Evolutionary conservation across 352 stramenopile species (phyloP).

Genomic region (Globisporangium lucens): DNA sequence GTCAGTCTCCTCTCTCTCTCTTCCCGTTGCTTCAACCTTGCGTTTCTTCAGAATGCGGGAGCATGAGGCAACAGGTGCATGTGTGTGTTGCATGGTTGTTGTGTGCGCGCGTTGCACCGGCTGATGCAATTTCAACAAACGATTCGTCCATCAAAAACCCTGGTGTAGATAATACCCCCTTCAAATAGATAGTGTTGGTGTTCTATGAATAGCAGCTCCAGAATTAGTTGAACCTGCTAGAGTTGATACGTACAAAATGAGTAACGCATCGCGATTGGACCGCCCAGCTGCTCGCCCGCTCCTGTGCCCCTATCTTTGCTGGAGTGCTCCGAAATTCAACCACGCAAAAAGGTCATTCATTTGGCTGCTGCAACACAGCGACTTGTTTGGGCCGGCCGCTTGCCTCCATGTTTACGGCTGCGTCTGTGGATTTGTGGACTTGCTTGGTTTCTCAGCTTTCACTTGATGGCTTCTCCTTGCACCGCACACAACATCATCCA

Average conservation of each 20-base stretch:
- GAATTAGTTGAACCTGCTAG: not conserved
- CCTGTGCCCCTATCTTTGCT: not conserved
- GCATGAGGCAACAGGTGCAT: not conserved
- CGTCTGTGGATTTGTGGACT: too few species aligned
- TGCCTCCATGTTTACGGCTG: not conserved
- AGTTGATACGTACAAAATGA: not conserved
- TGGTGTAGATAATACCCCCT: not conserved
- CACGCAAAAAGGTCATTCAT: not conserved
- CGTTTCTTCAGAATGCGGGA: not conserved
- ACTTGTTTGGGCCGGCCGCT: not conserved
- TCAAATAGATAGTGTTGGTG: not conserved
- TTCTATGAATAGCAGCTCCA: not conserved
- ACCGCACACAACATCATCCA: not conserved
- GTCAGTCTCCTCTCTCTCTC: not conserved
- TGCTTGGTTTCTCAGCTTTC: not conserved
- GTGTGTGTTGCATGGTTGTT: not conserved
- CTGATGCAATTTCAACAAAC: not conserved
- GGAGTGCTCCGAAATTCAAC: conserved; percentile 2
- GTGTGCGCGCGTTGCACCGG: not conserved
- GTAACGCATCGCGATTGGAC: not conserved
- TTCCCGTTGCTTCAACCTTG: conserved; percentile 5
- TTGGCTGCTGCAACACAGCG: not conserved
- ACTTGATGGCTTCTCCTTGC: not conserved
- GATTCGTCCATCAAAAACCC: not conserved
- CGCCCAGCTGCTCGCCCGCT: not conserved